phyloP scores from a whole-genome alignment of 371 early-diverging fungal species.

The Entomophthora muscae region DNA sequence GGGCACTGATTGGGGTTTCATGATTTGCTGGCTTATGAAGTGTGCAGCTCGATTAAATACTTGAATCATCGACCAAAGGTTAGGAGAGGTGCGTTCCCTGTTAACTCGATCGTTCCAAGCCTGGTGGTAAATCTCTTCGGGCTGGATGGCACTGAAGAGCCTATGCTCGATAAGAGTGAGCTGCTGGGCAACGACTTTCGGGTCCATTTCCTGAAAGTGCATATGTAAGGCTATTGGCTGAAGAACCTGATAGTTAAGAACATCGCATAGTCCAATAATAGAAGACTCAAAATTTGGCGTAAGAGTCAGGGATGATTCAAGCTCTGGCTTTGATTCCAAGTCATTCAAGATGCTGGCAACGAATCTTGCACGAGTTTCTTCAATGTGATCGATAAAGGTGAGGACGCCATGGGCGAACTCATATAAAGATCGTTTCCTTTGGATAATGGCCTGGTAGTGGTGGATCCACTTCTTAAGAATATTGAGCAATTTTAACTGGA shows the following conservation, averaged over 20 bases:
- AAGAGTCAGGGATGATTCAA: neutral
- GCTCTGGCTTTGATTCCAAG: neutral
- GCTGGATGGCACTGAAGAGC: slow-evolving; percentile 23
- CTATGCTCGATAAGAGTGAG: slow-evolving; percentile 37
- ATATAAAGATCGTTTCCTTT: slow-evolving; percentile 15
- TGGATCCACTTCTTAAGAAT: slow-evolving; percentile 43
- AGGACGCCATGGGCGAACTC: neutral
- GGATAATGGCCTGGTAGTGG: slow-evolving; percentile 27
- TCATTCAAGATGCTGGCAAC: neutral
- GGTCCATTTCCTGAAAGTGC: slow-evolving; percentile 21
- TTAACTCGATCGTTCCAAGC: slow-evolving; percentile 16
- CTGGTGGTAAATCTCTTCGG: slow-evolving; percentile 32
- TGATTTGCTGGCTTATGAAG: slow-evolving; percentile 27
- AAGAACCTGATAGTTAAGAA: neutral
- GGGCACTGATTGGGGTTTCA: slow-evolving; percentile 16
- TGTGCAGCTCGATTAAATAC: slow-evolving; percentile 42
- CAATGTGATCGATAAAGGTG: neutral
- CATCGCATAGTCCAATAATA: too few relatives aligned
- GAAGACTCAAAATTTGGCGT: neutral
- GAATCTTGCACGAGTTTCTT: neutral
- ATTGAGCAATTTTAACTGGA: slow-evolving; percentile 38
- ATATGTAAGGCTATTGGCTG: too few relatives aligned
- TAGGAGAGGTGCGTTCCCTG: slow-evolving; percentile 16
- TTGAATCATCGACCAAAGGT: slow-evolving; percentile 24
- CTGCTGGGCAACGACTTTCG: slow-evolving; percentile 28